Evolutionary conservation across 768 basidiomycete species (phyloP).

Genomic region (Kwoniella dejecticola): DNA sequence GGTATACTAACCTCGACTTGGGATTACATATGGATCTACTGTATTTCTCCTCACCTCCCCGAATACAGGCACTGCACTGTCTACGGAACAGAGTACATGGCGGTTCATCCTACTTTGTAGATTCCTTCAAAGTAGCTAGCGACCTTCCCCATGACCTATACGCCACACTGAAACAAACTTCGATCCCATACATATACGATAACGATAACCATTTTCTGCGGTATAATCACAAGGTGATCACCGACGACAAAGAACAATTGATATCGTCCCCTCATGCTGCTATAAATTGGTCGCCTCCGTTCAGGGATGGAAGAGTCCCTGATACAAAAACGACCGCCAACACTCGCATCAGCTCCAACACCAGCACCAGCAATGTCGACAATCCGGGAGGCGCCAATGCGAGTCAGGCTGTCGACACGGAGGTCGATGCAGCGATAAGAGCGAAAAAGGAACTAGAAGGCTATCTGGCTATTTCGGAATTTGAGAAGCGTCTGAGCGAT

Average conservation of each 20-base stretch:
- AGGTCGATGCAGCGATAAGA: constrained; percentile 53
- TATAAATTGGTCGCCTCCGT: constrained; percentile 92
- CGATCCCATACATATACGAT: constrained; percentile 85
- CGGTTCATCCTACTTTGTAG: constrained; percentile 83
- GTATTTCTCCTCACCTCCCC: constrained; percentile 87
- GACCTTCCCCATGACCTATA: constrained; percentile 65
- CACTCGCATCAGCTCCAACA: too few species aligned
- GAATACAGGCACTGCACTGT: constrained; percentile 90
- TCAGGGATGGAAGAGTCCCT: constrained; percentile 66
- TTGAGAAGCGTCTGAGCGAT: constrained; percentile 65
- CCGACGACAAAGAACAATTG: background rate
- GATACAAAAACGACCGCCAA: too few species aligned
- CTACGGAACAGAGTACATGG: constrained; percentile 80
- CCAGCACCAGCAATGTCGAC: too few species aligned
- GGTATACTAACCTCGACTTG: constrained; percentile 82
- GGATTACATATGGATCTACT: constrained; percentile 89
- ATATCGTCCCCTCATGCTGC: constrained; percentile 59
- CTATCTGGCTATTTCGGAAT: constrained; percentile 63
- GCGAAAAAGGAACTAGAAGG: constrained; percentile 15
- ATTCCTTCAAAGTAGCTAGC: constrained; percentile 69
- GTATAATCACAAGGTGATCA: constrained; percentile 65
- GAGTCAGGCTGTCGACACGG: background rate
- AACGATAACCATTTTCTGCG: constrained; percentile 85
- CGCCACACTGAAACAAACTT: constrained; percentile 63
- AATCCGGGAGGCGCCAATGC: too few species aligned